Base-by-base conservation (phyloP, 2,329 filamentous ascomycete genomes). In the Elsinoe fawcettii region DNA sequence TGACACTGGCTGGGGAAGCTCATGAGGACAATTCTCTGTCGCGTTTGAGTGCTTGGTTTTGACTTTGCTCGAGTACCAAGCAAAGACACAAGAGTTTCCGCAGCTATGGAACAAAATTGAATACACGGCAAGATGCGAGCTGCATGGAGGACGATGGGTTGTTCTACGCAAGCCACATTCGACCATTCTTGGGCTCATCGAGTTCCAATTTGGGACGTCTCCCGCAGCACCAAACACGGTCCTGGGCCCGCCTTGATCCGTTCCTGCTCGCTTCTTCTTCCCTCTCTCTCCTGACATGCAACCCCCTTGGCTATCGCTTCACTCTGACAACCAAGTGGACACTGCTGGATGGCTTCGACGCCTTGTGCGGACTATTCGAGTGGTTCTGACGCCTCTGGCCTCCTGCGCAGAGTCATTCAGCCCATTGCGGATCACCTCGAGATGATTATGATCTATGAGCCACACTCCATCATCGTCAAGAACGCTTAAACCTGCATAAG, bases 81-180 rank as follows among this genome's bases (percentile, higher is more conserved):
- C 22, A 9, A 11, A 34, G 20, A 34, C 32, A 3, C 32, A 37
- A 25, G 18, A 20, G 3, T 18, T 23, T 16, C 47, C 47, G 18
- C 12, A 34, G 7, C 32, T 23, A n/a, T 39, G 32, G 49, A 53
- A 53, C 16, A 37, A 32, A 51, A 51, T 51, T 51, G 46, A 51
- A 5, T 32, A 51, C 30, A 39, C 18, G 49, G 30, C 49, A 34
- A 4, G 5, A 39, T 37, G 49, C 49, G 39, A 12, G 16, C 49
- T 30, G 16, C 16, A 39, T 37, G 18, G 16, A 18, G 4, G n/a
- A 22, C 49, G 49, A 53, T 14, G 32, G 49, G 34, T 9, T 23
- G 18, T 53, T 18, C 30, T 53, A 25, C 49, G 30, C 49, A 53
- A 53, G 49, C 49, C 49, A 53, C 49, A 39, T 34, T 53, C 32